Base-by-base conservation (phyloP, 2,329 filamentous ascomycete genomes). In the Colletotrichum limetticola region DNA sequence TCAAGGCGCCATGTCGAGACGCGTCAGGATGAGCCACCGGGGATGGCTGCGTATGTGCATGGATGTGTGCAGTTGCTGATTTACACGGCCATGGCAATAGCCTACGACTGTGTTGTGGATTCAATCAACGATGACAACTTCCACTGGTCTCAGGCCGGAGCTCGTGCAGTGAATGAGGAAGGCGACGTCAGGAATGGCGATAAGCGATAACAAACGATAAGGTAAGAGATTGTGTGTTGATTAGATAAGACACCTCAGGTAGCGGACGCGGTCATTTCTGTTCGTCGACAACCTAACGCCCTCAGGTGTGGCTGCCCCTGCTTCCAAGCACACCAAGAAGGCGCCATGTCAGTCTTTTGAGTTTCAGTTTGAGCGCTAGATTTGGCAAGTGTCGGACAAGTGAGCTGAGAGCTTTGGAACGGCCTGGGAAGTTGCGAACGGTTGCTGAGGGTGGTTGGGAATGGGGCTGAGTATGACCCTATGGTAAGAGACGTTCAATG, bases 381-480 rank as follows among this genome's bases (percentile, higher is more conserved):
- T 28, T 30, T 28, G 32, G 46, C 19, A 55, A 52, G 57, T 58
- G 32, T 42, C 19, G 28, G 53, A 32, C 30, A 69, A 69, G 37
- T 59, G 52, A 72, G 55, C 42, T 42, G 42, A 64, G 53, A 72
- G 70, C 70, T 69, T 69, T 72, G 59, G 68, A 59, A 49, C 22
- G 52, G 52, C 53, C 22, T 57, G 16, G 16, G 16, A 65, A 65
- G 32, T 46, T 57, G 49, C 24, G 22, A 65, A 65, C 32, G 30
- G 32, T 28, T 5, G n/a, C 26, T 11, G 32, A 28, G 24, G 62
- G 62, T 52, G 61, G 61, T 35, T 71, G 49, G 46, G 56, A 16
- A 19, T 9, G 53, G 53, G 22, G 22, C 14, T 42, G 28, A 30
- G 28, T 8, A 49, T 3, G 42, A 49, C 19, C 11, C 8, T 19